phyloP scores from a whole-genome alignment of 305 asterid genomes.

The Fraxinus greggii region DNA sequence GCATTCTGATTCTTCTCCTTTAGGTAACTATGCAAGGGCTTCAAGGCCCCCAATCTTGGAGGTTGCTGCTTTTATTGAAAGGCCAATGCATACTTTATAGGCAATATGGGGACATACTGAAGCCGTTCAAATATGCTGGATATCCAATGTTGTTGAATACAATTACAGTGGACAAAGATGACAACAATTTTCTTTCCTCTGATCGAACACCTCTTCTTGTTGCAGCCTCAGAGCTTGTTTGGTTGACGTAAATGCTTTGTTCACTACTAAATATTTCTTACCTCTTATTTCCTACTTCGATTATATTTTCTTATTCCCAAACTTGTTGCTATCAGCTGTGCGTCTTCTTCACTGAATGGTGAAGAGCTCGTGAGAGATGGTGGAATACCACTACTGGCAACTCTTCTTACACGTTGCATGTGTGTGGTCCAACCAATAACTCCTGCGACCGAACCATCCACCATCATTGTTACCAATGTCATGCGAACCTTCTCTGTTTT shows the following conservation, averaged over 20 bases:
- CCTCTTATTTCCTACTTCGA: slow-evolving; percentile 7
- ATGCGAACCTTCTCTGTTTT: slow-evolving; percentile 84
- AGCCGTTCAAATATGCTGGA: slow-evolving; percentile 97
- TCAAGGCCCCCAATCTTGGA: slow-evolving; percentile 97
- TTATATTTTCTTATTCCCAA: slow-evolving; percentile 8
- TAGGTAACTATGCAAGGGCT: slow-evolving; percentile 98
- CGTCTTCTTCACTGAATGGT: slow-evolving; percentile 89
- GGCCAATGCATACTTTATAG: slow-evolving; percentile 96
- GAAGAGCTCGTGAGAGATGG: slow-evolving; percentile 99
- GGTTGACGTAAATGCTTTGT: slow-evolving; percentile 75
- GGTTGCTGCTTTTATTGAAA: slow-evolving; percentile 80
- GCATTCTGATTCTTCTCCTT: slow-evolving; percentile 20
- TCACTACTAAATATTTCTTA: slow-evolving; percentile 11
- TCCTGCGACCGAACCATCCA: slow-evolving; percentile 74
- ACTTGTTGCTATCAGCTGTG: slow-evolving; percentile 58
- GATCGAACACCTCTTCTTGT: slow-evolving; percentile 89
- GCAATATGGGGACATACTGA: slow-evolving; percentile 78
- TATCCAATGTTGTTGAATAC: slow-evolving; percentile 96
- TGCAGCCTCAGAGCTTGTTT: slow-evolving; percentile 96
- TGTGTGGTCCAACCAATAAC: slow-evolving; percentile 93
- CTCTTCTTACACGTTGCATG: slow-evolving; percentile 96
- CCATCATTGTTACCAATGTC: slow-evolving; percentile 75
- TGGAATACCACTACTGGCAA: slow-evolving; percentile 88
- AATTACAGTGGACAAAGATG: slow-evolving; percentile 85
- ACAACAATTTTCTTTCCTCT: slow-evolving; percentile 85